Evolutionary conservation across 306 rosid genomes (phyloP), one percentile per base, ranked within the genome.

Genomic region (Begonia masoniana): DNA sequence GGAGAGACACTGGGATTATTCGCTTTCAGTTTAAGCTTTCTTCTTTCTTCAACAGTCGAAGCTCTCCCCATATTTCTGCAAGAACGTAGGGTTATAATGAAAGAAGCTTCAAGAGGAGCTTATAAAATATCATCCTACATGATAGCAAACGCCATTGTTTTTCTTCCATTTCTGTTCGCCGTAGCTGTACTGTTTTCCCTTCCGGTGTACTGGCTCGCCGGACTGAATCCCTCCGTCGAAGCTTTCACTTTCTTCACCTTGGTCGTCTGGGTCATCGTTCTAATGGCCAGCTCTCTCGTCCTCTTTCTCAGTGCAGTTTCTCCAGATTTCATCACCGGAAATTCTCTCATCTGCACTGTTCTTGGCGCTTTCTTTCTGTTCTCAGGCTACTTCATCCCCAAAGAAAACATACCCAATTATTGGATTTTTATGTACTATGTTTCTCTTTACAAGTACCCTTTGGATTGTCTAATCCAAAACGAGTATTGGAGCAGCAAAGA

Each of bases 401-500:
- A 73, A 57, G 83, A 82, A 21, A 80, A 76, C 66, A 89, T 89
- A 13, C 97, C 97, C 10, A 85, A 77, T 12, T 80, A 74, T 47
- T 89, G 97, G 97, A 63, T 85, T 41, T 89, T 89, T 65, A 82
- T 89, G 97, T 85, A 89, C 78, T 89, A 85, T 41, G 94, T 89
- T 51, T 89, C 97, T 0, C 75, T 89, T 19, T 89, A 89, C 68
- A 79, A 80, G 62, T 89, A 85, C 73, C 95, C 97, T 0, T 67
- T 89, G 70, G 97, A 89, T 70, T 73, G 87, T 3, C 59, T 89
- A 52, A 74, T 85, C 10, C 78, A 72, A 47, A 89, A 89, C 54
- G 97, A 89, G 76, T 89, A 85, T 35, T 85, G 93, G 97, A 60
- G 63, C 47, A 64, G 51, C 63, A 59, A 55, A 59, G 55, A 49